Base-by-base conservation (phyloP, 192 early-diverging fungal genomes). In the Allomyces arbusculus region DNA sequence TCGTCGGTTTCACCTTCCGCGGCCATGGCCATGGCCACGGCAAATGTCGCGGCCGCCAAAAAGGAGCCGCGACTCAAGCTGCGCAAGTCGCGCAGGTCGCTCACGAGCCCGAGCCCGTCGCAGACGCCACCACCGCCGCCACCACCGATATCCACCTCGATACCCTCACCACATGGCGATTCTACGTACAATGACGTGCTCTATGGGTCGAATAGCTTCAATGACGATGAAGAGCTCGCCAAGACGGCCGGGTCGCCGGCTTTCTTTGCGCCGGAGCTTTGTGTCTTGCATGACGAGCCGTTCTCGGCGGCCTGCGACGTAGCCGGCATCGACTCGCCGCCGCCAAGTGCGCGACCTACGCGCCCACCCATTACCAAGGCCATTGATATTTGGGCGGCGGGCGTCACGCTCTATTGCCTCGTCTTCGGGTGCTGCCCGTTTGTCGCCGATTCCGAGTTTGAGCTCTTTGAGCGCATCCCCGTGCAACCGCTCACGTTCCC, bases 191-290 rank as follows among this genome's bases (percentile, higher is more conserved):
- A 72, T 66, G 72, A 66, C 55, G 74, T 67, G 66, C 75, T 70
- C 58, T 69, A 68, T 44, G 75, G 66, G 64, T 77, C 71, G 55
- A 63, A 66, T 67, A 71, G 68, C 74, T 67, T 68, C 70, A 73
- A 71, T 12, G 76, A 90, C 68, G 89, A 94, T 72, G 77, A 84
- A 61, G 94, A 96, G 73, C 79, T 98, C 50, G 86, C 88, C 58
- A 92, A 92, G 70, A 98, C 95, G 1, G 94, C 90, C 5, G 95
- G 95, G 1, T 89, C 86, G 22, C 95, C 95, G 3, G 93, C 95
- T 3, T 98, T 98, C 71, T 98, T 98, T 82, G 95, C 95, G 33
- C 95, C 95, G 22, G 95, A 98, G 74, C 77, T 96, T 22, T 98
- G 95, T 58, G 50, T 58, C 50, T n/a, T 58, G 50, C 16, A n/a